Percentiles rank a stretch among this genome's conserved stretches.
These are phyloP conservation scores for Aegilops longissima DNA, from an alignment of 176 grass and related monocot genomes.

Conservation along the genomic window DNA sequence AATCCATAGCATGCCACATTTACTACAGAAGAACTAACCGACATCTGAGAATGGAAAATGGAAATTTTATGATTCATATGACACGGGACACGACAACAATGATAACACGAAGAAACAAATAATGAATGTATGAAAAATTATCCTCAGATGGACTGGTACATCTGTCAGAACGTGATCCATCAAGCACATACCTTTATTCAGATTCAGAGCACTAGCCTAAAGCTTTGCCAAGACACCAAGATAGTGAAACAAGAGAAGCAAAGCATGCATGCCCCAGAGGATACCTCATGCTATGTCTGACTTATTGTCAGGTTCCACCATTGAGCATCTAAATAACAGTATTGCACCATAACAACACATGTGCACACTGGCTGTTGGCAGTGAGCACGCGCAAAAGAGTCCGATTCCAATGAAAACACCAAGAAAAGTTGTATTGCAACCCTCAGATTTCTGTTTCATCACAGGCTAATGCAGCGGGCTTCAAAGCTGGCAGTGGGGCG, in stretches of 20 bases:
- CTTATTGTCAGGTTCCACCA: neutral
- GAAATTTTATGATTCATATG: neutral
- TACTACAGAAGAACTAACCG: neutral
- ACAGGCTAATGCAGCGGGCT: slow-evolving; percentile 6
- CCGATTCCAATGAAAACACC: neutral
- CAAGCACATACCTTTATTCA: neutral
- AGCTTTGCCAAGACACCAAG: neutral
- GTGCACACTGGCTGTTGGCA: neutral
- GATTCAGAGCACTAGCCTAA: neutral
- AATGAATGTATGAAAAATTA: neutral
- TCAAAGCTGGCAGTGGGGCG: slow-evolving; percentile 27
- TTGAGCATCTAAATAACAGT: neutral
- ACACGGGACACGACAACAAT: neutral
- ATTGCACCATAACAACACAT: neutral
- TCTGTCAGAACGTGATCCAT: neutral
- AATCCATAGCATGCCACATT: slow-evolving; percentile 2
- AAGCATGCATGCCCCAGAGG: neutral
- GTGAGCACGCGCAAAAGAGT: neutral
- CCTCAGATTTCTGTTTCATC: slow-evolving; percentile 14
- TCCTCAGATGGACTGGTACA: neutral
- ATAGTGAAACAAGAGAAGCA: neutral
- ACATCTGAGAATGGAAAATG: neutral
- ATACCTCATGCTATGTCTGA: neutral
- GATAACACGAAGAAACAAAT: neutral
- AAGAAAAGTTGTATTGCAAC: neutral